phyloP scores from a whole-genome alignment of 176 grass and related monocot genomes.

The Melocanna baccifera region DNA sequence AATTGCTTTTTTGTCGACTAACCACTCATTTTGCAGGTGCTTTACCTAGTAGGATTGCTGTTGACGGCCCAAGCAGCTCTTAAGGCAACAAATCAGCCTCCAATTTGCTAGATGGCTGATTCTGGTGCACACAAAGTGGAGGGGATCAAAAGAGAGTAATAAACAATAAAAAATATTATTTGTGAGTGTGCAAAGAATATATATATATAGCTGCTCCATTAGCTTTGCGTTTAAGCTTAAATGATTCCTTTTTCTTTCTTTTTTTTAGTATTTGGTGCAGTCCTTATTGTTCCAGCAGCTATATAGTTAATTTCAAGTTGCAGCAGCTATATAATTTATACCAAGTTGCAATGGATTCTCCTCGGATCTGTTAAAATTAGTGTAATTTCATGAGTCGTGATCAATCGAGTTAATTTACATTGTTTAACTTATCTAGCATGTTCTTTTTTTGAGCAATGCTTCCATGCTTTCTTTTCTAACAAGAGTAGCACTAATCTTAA shows the following conservation, averaged over 20 bases:
- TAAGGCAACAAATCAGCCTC: slow-evolving; percentile 38
- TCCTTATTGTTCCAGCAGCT: slow-evolving; percentile 20
- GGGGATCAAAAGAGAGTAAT: slow-evolving; percentile 6
- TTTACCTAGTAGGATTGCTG: slow-evolving; percentile 31
- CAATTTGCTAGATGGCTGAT: slow-evolving; percentile 19
- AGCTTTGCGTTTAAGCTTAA: slow-evolving; percentile 23
- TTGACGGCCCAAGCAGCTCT: slow-evolving; percentile 27
- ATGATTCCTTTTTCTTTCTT: slow-evolving; percentile 14
- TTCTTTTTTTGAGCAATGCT: too few species aligned
- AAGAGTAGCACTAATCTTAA: too few species aligned
- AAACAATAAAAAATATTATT: slow-evolving; percentile 20
- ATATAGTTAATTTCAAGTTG: slow-evolving; percentile 17
- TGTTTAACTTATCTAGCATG: not conserved
- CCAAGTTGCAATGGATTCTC: slow-evolving; percentile 11
- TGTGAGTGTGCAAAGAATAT: slow-evolving; percentile 38
- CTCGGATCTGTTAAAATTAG: not conserved
- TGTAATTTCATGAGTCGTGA: not conserved
- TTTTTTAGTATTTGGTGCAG: slow-evolving; percentile 16
- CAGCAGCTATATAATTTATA: slow-evolving; percentile 6
- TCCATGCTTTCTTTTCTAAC: too few species aligned
- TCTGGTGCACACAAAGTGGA: slow-evolving; percentile 34
- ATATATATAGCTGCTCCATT: not conserved
- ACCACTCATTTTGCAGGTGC: slow-evolving; percentile 32
- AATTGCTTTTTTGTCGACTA: slow-evolving; percentile 26
- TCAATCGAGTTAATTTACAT: not conserved